These are phyloP conservation scores for Kodamaea sagamina DNA, from an alignment of 805 yeast species.

Conservation along the genomic window DNA sequence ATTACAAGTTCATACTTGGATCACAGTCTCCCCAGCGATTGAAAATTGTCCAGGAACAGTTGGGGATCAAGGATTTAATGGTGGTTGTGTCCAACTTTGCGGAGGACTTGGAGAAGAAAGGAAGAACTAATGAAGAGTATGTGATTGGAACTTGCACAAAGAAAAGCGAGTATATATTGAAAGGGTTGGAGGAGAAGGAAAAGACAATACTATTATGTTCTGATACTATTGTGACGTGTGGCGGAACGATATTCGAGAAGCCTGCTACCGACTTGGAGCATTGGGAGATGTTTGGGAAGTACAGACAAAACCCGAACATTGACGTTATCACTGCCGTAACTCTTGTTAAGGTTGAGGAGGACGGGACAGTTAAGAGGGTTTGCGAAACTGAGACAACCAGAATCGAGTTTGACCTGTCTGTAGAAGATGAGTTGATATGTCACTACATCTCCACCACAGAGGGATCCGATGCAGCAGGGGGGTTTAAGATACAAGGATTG, in stretches of 20 bases:
- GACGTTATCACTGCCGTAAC: constrained; percentile 39
- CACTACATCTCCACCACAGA: constrained; percentile 71
- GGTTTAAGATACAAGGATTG: constrained; percentile 77
- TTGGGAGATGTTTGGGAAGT: constrained; percentile 29
- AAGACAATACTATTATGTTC: constrained; percentile 54
- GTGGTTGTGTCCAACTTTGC: constrained; percentile 68
- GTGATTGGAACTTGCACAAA: constrained; percentile 68
- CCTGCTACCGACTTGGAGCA: constrained; percentile 49
- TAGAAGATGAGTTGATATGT: constrained; percentile 57
- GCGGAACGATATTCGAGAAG: constrained; percentile 71
- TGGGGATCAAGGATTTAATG: constrained; percentile 50
- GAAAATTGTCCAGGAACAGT: constrained; percentile 60
- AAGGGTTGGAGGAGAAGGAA: constrained; percentile 32
- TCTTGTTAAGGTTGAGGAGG: constrained; percentile 21
- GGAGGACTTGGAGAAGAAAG: constrained; percentile 67
- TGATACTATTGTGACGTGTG: constrained; percentile 72
- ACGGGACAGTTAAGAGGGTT: constrained; percentile 4
- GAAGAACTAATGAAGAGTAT: constrained; percentile 51
- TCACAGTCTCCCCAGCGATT: constrained; percentile 82
- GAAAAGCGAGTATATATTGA: constrained; percentile 66
- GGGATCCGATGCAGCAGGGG: constrained; percentile 87
- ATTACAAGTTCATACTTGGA: constrained; percentile 59
- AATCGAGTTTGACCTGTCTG: constrained; percentile 48
- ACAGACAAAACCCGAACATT: constrained; percentile 22
- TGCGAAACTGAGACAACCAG: constrained; percentile 35